phyloP scores from a whole-genome alignment of 202 grass and related monocot species.

The Setaria viridis region DNA sequence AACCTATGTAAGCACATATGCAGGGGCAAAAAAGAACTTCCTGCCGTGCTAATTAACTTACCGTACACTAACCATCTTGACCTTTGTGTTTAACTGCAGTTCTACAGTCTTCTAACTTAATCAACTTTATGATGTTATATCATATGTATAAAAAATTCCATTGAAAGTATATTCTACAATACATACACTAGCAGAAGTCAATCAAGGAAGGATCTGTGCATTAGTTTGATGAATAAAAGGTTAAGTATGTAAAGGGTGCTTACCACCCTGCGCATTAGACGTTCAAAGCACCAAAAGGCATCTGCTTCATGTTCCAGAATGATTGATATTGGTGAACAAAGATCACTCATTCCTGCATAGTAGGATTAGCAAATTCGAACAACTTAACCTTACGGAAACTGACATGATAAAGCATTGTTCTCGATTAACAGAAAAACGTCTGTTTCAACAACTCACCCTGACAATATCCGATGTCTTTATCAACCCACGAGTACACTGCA shows the following conservation, averaged over 20 bases:
- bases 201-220: not conserved
- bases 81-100: conserved; percentile 9
- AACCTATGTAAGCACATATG: conserved; percentile 16
- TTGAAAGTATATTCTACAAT: conserved; percentile 16
- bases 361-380: conserved; percentile 23
- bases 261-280: conserved; percentile 97
- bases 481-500: conserved; percentile 93
- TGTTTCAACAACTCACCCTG: conserved; percentile 65
- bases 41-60: not conserved
- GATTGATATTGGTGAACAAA: conserved; percentile 96
- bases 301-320: conserved; percentile 97
- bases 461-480: conserved; percentile 95
- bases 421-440: not conserved
- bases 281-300: conserved; percentile 99
- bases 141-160: conserved; percentile 13
- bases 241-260: conserved; percentile 24
- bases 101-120: conserved; percentile 7
- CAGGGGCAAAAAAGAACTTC: conserved; percentile 14
- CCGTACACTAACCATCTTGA: conserved; percentile 19
- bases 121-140: not conserved
- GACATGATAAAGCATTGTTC: not conserved
- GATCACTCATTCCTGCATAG: conserved; percentile 95
- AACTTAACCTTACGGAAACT: conserved; percentile 15
- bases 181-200: conserved; percentile 4
- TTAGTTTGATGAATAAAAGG: conserved; percentile 6